Conservation (phyloP, 352 stramenopile genomes). For the Pythium biforme region DNA sequence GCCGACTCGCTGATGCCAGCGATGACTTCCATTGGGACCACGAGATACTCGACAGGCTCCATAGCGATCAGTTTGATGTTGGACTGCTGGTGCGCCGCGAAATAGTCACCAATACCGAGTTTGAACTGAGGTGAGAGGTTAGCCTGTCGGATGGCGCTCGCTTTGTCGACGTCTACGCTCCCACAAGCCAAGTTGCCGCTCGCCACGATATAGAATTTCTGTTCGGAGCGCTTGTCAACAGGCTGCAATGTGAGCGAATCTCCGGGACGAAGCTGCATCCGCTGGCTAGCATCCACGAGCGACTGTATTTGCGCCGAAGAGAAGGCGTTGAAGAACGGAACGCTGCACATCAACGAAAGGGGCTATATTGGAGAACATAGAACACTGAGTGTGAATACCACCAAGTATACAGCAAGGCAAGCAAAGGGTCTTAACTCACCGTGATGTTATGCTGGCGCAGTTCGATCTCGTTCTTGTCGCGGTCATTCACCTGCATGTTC, state of each 20-base stretch:
- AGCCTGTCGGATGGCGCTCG: conserved; percentile 45
- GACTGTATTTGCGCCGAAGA: conserved; percentile 50
- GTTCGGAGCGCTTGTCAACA: conserved; percentile 24
- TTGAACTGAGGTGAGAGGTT: conserved; percentile 53
- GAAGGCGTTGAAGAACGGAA: conserved; percentile 75
- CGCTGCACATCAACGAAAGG: conserved; percentile 68
- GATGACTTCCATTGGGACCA: conserved; percentile 47
- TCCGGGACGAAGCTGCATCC: conserved; percentile 45
- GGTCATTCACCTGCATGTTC: conserved; percentile 77
- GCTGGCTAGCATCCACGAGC: conserved; percentile 46
- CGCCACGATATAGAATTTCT: conserved; percentile 63
- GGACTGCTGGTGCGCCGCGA: conserved; percentile 37
- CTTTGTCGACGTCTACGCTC: conserved; percentile 33
- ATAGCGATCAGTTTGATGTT: conserved; percentile 67
- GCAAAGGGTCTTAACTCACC: conserved; percentile 22
- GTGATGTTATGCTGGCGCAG: conserved; percentile 75
- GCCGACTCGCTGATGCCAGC: conserved; percentile 10
- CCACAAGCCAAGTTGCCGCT: conserved; percentile 54
- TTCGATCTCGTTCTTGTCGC: conserved; percentile 80
- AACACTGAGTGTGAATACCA: not conserved
- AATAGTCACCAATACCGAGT: conserved; percentile 73
- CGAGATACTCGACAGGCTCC: conserved; percentile 62
- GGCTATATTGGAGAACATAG: conserved; percentile 31
- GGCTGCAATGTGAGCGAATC: conserved; percentile 40
- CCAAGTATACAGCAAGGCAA: too few relatives aligned